phyloP scores from a whole-genome alignment of 2,329 filamentous ascomycete species.

The Domatiomyces globalis region DNA sequence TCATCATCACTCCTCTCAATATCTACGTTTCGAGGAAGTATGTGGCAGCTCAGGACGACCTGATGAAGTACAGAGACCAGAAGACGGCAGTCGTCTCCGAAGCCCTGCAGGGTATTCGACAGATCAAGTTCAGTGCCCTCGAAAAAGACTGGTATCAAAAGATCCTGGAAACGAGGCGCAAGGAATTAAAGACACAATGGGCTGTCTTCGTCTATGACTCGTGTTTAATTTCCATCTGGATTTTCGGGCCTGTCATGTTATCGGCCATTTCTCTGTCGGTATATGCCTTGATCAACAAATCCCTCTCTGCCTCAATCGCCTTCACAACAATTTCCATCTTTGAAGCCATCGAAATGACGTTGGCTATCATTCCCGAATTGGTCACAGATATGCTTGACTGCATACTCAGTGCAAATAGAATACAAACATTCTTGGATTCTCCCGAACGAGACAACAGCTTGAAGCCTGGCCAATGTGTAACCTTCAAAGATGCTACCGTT shows the following conservation, averaged over 20 bases:
- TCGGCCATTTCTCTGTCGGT: constrained; percentile 56
- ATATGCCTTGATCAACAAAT: constrained; percentile 51
- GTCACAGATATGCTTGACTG: constrained; percentile 58
- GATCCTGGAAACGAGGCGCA: constrained; percentile 49
- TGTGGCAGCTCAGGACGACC: constrained; percentile 46
- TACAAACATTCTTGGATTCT: constrained; percentile 55
- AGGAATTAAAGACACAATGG: constrained; percentile 55
- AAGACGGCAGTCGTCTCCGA: constrained; percentile 66
- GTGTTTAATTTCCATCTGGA: constrained; percentile 52
- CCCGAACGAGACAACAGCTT: constrained; percentile 48
- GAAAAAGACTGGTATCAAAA: constrained; percentile 62
- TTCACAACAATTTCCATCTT: constrained; percentile 69
- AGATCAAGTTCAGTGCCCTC: constrained; percentile 71
- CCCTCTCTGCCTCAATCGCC: constrained; percentile 56
- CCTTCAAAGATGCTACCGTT: constrained; percentile 53
- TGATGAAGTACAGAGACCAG: constrained; percentile 64
- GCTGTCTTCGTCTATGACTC: constrained; percentile 51
- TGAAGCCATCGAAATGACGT: constrained; percentile 54
- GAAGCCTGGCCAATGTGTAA: constrained; percentile 43
- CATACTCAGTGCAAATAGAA: constrained; percentile 56
- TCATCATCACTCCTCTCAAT: constrained; percentile 54
- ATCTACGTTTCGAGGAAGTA: constrained; percentile 52
- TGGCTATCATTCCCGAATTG: constrained; percentile 59
- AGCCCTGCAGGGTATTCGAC: constrained; percentile 62
- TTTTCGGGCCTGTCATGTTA: constrained; percentile 58